Evolutionary conservation across 2,329 filamentous ascomycete species (phyloP), one percentile per base, ranked within the genome.

Genomic region (Thyridium curvatum): DNA sequence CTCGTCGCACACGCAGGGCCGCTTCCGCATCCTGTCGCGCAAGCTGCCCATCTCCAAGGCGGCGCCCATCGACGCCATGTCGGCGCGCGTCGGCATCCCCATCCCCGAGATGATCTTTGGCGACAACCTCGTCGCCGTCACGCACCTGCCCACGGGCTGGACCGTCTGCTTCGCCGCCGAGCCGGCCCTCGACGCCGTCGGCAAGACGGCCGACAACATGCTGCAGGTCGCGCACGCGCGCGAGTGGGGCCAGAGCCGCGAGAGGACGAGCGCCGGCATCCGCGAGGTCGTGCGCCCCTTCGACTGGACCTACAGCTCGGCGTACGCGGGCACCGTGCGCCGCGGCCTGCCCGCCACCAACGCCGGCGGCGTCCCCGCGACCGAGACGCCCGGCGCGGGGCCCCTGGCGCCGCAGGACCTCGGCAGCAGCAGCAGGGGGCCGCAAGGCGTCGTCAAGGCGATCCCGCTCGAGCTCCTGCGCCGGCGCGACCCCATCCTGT

Each of bases 81-180:
- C 82, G 31, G 71, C 73, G 41, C 79, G 77, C 46, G 74, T 98
- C 39, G 82, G 82, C 21, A 96, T 98, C 56, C 81, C 91, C 14
- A 79, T 91, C 31, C 93, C 93, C 8, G 93, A 98, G 68, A 98
- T 98, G 93, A 98, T 98, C 48, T 98, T 98, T 58, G 93, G 93
- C 45, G 90, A 98, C 69, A 98, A 98, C 61, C 69, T 84, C 41
- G 82, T 94, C 31, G 67, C 77, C 7, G 73, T 98, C 43, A 71
- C 80, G 38, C 88, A 97, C 65, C 45, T 66, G n/a, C 72, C 75
- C 15, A 80, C 75, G n/a, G 78, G 80, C 33, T 98, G 89, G 88
- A 69, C 70, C 33, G 70, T 97, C 46, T 66, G 74, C 38, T 98
- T 97, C 70, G 84, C 84, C 58, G 85, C 93, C 16, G 85, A 81